Base-by-base conservation (phyloP, 345 rosid genomes). In the Isatis tinctoria region DNA sequence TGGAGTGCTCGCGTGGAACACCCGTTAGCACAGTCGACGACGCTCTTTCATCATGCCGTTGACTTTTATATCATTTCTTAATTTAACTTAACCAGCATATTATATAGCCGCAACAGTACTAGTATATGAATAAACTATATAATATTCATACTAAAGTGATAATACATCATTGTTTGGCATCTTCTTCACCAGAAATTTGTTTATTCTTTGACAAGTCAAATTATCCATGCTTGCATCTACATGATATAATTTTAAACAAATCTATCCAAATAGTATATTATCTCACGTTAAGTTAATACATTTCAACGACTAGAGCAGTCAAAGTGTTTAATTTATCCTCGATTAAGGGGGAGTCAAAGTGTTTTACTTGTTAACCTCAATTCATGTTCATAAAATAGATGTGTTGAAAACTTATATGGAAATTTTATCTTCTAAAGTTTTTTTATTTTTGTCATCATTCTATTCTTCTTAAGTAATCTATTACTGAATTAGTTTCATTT, bases 31-130 rank as follows among this genome's bases (percentile, higher is more conserved):
- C 57, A 51, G 57, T 12, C 32, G 57, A 49, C 54, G 28, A 49
- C 54, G 28, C 3, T 47, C 26, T 47, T 47, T 47, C 5, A 47
- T 47, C 5, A 47, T 9, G 40, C 5, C 53, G 53, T 47, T 47
- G 53, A 47, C 53, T 47, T 47, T 9, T 22, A 18, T 65, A 18
- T 47, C 20, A 51, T 24, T 49, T 33, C 14, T 35, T 49, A 35
- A 62, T n/a, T 39, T 14, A 62, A 52, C 47, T 66, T 36, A 52
- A 54, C 60, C 47, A 35, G 27, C 60, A 51, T 35, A 67, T 67
- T 51, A 67, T 35, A 22, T 48, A 48, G 18, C 10, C 35, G 10
- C 12, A 30, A 30, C 7, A 49, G 54, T 48, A 48, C 27, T 48
- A 48, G 8, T 44, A 47, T 45, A 8, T 8, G 52, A 27, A 54